Conservation (phyloP, 495 filamentous ascomycete genomes). For the Penicillium pancosmium region DNA sequence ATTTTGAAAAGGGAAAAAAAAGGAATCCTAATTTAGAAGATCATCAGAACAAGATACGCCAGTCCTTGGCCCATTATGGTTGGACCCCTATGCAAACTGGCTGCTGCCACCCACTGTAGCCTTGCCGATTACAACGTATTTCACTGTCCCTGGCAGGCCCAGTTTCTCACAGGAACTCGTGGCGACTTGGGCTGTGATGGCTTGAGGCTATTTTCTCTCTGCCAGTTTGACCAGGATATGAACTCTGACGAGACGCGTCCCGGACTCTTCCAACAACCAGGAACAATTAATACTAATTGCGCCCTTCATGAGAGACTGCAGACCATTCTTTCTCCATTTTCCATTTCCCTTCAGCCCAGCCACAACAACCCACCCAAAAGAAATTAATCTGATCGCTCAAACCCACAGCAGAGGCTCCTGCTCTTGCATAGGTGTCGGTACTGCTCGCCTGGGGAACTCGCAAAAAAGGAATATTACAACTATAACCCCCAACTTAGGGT, state of each 20-base stretch:
- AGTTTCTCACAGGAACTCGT: slow-evolving; percentile 39
- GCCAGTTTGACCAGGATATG: slow-evolving; percentile 13
- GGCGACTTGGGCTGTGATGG: slow-evolving; percentile 27
- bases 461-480: slow-evolving; percentile 2
- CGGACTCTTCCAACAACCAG: slow-evolving; percentile 10
- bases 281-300: slow-evolving; percentile 28
- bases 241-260: slow-evolving; percentile 5
- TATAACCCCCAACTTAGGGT: slow-evolving; percentile 4
- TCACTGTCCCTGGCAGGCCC: slow-evolving; percentile 38
- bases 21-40: slow-evolving; percentile 6
- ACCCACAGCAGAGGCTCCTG: slow-evolving; percentile 13
- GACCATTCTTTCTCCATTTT: slow-evolving; percentile 2
- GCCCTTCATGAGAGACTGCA: slow-evolving; percentile 5
- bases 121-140: slow-evolving; percentile 32
- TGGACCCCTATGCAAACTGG: slow-evolving; percentile 35
- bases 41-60: slow-evolving; percentile 7
- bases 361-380: slow-evolving; percentile 14
- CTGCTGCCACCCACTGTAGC: slow-evolving; percentile 34
- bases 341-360: slow-evolving; percentile 17
- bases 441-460: slow-evolving; percentile 3
- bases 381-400: slow-evolving; percentile 18
- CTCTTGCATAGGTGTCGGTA: slow-evolving; percentile 8
- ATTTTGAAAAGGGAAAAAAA: slow-evolving; percentile 10
- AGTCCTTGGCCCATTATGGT: slow-evolving; percentile 23
- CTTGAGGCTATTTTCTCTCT: slow-evolving; percentile 19